Base-by-base conservation (phyloP, 164 flowering plant genomes). In the Sedum album region DNA sequence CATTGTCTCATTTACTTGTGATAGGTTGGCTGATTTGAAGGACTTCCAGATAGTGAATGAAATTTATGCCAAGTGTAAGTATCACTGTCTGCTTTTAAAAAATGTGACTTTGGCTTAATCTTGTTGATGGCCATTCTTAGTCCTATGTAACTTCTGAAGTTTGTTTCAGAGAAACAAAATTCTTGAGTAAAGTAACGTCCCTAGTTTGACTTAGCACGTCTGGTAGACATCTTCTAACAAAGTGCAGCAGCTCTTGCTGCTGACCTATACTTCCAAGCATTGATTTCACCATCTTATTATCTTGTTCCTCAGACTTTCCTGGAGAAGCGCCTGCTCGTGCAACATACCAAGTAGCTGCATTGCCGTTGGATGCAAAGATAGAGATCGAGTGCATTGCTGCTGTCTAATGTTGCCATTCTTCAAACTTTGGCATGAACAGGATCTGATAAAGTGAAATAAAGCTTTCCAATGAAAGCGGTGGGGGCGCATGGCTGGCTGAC, bases 11-110 rank as follows among this genome's bases (percentile, higher is more conserved):
- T 66, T 35, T 35, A 39, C 49, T 64, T 49, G 42, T 48, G 72
- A 67, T 86, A 95, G 99, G 97, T 81, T 95, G 81, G 96, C 97
- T 65, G 99, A 95, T 80, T 74, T 95, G 88, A 85, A 86, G 49
- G 99, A 94, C 81, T 94, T 94, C 86, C 87, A 92, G 84, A 87
- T 77, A 85, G 99, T 95, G 48, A 95, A 95, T 69, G 99, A 87
- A 78, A 81, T 95, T 15, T 95, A 95, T 80, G 97, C 87, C 20
- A 92, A 84, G 81, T 92, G 99, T 94, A 71, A 90, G 99, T 88
- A 65, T 14, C 30, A 20, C 46, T 9, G 10, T 10, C 13, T 69
- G 51, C 41, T 39, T 41, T 5, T 26, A 57, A n/a, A n/a, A n/a
- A n/a, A n/a, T n/a, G n/a, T n/a, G n/a, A n/a, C n/a, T n/a, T n/a